phyloP scores from a whole-genome alignment of 1,284 basidiomycete genomes.

The Ustilago nuda region DNA sequence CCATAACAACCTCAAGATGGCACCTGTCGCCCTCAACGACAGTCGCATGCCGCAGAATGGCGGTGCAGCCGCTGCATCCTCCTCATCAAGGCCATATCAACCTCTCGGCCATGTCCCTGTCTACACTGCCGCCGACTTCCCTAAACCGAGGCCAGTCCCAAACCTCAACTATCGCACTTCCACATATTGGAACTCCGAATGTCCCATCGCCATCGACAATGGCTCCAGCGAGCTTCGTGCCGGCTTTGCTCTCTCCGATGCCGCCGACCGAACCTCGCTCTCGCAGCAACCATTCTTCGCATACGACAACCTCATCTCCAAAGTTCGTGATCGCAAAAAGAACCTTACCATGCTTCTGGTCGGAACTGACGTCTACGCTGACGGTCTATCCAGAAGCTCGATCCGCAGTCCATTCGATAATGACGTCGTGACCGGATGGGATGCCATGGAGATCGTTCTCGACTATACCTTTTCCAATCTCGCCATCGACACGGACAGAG shows the following conservation, averaged over 20 bases:
- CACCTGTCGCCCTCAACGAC: constrained; percentile 47
- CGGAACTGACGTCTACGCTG: constrained; percentile 64
- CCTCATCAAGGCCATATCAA: constrained; percentile 36
- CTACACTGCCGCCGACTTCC: constrained; percentile 39
- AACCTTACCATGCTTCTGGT: constrained; percentile 58
- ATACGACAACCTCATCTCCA: constrained; percentile 64
- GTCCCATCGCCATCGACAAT: constrained; percentile 88
- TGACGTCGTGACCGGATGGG: constrained; percentile 66
- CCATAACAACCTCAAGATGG: constrained; percentile 20
- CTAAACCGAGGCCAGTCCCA: constrained; percentile 42
- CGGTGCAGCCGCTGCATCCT: constrained; percentile 13
- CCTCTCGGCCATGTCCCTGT: constrained; percentile 46
- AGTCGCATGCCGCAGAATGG: constrained; percentile 21
- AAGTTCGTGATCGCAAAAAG: constrained; percentile 64
- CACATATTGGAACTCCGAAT: constrained; percentile 50
- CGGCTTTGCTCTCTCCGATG: constrained; percentile 76
- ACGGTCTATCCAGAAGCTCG: constrained; percentile 55
- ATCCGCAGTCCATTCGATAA: constrained; percentile 64
- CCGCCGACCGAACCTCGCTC: constrained; percentile 41
- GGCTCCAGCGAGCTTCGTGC: constrained; percentile 88
- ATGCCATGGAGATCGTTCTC: constrained; percentile 80
- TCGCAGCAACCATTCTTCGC: constrained; percentile 44
- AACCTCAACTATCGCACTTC: constrained; percentile 51
- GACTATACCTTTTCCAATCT: constrained; percentile 91
- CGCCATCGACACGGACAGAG: constrained; percentile 81